Base-by-base conservation (phyloP, 352 stramenopile species). In the Phytophthora ramorum region DNA sequence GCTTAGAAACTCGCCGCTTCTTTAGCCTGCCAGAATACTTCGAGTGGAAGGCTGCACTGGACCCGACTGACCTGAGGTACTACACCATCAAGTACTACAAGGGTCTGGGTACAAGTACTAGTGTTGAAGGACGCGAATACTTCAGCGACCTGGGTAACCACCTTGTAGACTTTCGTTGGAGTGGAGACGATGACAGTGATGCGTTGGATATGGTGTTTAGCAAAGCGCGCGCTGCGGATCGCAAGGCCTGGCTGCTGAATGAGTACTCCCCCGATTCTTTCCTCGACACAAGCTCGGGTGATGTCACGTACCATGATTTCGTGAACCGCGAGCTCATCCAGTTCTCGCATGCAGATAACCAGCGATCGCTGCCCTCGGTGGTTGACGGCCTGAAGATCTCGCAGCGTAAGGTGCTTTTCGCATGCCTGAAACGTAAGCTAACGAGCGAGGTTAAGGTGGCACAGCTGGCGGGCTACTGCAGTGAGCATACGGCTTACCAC, bases 11-110 rank as follows among this genome's bases (percentile, higher is more conserved):
- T 2, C 69, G 79, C n/a, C 94, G 89, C 1, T 99, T 99, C 74
- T 99, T 98, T 72, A 99, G 95, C 20, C 66, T 99, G 13, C 97
- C 97, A 6, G 90, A 99, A 74, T 99, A 99, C 75, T 86, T 98
- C 40, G 77, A 89, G 30, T 99, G 97, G 97, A 98, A 97, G 32
- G 92, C 90, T 19, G 72, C 71, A 68, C 26, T 85, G 19, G 43
- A 71, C 0, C 38, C 50, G 0, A 68, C 77, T 3, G 77, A 87
- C 3, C 59, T 87, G 12, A 97, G 98, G 56, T 91, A 97, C 57
- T 99, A 91, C 85, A 92, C 75, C 9, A 98, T 99, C 72, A 99
- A 99, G 79, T 99, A 99, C 80, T 99, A 99, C 84, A 99, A 99
- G 69, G 98, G 98, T 79, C 86, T 99, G 8, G 98, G 98, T 59